Evolutionary conservation across 768 basidiomycete genomes (phyloP).

Genomic region (Serendipita sp.): DNA sequence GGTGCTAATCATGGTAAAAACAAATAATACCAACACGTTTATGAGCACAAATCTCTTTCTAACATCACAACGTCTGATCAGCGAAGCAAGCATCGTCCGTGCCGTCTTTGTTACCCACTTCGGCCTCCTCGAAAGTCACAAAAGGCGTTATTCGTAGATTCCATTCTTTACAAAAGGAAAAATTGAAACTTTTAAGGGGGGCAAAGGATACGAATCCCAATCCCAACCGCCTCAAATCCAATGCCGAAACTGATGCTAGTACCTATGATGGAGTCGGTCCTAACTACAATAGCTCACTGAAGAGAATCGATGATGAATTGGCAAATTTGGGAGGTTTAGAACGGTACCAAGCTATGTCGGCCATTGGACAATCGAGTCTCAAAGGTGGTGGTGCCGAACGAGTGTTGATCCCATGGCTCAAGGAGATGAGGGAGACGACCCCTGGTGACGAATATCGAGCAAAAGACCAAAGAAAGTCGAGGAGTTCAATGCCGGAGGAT

Average conservation of each 20-base stretch:
- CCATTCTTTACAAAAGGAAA: slow-evolving; percentile 62
- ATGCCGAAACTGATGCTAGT: too few relatives aligned
- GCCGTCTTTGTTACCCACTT: slow-evolving; percentile 18
- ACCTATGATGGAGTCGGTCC: background rate
- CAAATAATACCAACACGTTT: too few relatives aligned
- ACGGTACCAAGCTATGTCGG: slow-evolving; percentile 70
- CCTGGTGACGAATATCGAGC: background rate
- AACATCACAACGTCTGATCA: too few relatives aligned
- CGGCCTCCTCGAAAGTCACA: slow-evolving; percentile 42
- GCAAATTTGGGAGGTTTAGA: slow-evolving; percentile 57
- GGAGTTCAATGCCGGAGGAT: too few relatives aligned
- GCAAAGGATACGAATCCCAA: slow-evolving; percentile 9
- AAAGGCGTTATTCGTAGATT: slow-evolving; percentile 63
- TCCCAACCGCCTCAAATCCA: background rate
- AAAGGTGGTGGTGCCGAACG: slow-evolving; percentile 82
- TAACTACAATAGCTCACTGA: slow-evolving; percentile 8
- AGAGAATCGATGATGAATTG: slow-evolving; percentile 20
- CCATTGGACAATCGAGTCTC: slow-evolving; percentile 59
- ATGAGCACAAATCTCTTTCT: too few relatives aligned
- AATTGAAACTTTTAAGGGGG: slow-evolving; percentile 31
- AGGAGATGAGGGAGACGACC: slow-evolving; percentile 25
- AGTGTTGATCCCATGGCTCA: slow-evolving; percentile 60
- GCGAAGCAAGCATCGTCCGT: too few relatives aligned
- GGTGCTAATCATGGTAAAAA: too few relatives aligned
- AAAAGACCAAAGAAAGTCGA: too few relatives aligned